Evolutionary conservation across 1,284 basidiomycete species (phyloP), one percentile per base, ranked within the genome.

Genomic region (Fistulina hepatica): DNA sequence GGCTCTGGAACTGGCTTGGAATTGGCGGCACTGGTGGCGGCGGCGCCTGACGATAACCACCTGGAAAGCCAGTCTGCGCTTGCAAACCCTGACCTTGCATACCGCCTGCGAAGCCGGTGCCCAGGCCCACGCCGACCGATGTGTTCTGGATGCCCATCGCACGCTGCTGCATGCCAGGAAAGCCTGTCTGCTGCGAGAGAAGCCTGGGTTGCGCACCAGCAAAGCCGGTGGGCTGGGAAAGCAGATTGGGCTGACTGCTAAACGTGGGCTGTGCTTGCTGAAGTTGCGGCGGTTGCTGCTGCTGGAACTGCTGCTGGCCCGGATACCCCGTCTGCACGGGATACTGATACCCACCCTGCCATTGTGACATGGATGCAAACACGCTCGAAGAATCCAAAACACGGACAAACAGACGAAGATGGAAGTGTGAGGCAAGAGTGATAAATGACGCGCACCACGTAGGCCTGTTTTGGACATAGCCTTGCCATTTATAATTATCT

Each of bases 21-120:
- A 76, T 55, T 6, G 72, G 65, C 11, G 80, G 80, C 12, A 82
- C 73, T 2, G 77, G 75, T 5, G 73, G 72, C 34, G 69, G 68
- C 2, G 71, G 64, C n/a, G 65, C 64, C 27, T 51, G 43, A 35
- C 58, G 62, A 46, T 73, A 73, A 53, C 76, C 75, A 15, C 57
- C 58, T 7, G 52, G 53, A 44, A 68, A 73, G 3, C 73, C 72
- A 0, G 72, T 73, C 46, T 74, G 76, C 0, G 64, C 47, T 40
- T 67, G 64, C 35, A 74, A 42, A 8, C 59, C 24, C 55, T 64
- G 16, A 57, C 58, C 6, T 52, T 52, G 44, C 68, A 73, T 3
- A 72, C 72, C 0, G 72, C 73, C 24, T 62, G 65, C 46, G 74
- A 75, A 0, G 64, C 47, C 39, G 67, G 64, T 36, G 74, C 42